Evolutionary conservation across 2,329 filamentous ascomycete species (phyloP).

Genomic region (Pseudocercospora eumusae): DNA sequence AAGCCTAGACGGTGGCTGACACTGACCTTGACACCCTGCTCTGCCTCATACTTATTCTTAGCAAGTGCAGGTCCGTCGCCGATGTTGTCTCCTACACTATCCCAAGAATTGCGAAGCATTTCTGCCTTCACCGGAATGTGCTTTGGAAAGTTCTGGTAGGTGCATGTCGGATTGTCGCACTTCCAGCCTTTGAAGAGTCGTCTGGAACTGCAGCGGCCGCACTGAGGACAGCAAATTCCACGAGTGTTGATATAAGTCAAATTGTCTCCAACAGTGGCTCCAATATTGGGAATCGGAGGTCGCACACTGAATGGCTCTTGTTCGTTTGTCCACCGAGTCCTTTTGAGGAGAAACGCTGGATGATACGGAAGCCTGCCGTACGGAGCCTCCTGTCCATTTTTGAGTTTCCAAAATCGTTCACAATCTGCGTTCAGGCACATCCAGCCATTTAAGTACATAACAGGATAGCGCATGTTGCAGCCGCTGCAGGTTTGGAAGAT

Average conservation of each 20-base stretch:
- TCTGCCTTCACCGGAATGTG: constrained; percentile 32
- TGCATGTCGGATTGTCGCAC: constrained; percentile 57
- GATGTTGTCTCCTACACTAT: constrained; percentile 33
- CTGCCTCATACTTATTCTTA: constrained; percentile 34
- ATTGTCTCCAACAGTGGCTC: constrained; percentile 48
- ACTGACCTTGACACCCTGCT: constrained; percentile 37
- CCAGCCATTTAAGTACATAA: constrained; percentile 54
- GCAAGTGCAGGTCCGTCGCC: constrained; percentile 35
- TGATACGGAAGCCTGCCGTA: constrained; percentile 53
- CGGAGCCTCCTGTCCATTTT: constrained; percentile 36
- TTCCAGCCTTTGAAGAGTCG: constrained; percentile 63
- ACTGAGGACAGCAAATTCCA: constrained; percentile 67
- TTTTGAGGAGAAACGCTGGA: constrained; percentile 58
- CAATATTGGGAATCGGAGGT: constrained; percentile 43
- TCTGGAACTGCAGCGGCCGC: constrained; percentile 62
- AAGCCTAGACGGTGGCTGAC: constrained; percentile 45
- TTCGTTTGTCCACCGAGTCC: constrained; percentile 49
- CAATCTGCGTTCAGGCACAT: constrained; percentile 61
- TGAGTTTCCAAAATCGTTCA: constrained; percentile 56
- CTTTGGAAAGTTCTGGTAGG: constrained; percentile 40
- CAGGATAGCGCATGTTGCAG: constrained; percentile 40
- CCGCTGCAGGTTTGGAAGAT: constrained; percentile 40
- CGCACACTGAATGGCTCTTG: constrained; percentile 44
- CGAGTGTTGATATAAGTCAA: constrained; percentile 57
- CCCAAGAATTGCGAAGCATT: constrained; percentile 34